Evolutionary conservation across 169 alveolate species (phyloP), one percentile per base, ranked within the genome.

Genomic region (Plasmodium knowlesi): DNA sequence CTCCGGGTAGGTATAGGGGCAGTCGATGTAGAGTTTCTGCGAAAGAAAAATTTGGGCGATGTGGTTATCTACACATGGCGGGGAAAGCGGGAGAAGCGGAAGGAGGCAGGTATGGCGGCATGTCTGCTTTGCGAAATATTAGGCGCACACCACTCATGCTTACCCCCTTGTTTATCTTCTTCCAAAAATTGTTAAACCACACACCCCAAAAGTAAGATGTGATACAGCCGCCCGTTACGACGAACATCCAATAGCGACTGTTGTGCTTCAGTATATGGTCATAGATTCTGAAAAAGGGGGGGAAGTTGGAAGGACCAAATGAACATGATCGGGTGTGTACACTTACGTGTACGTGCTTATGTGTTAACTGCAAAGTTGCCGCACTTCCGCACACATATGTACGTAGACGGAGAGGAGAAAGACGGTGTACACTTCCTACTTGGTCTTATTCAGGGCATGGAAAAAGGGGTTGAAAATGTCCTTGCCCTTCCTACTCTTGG

Each of bases 141-240:
- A 0, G 25, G 8, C 61, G 6, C 41, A 19, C 39, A 5, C 50
- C 5, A 14, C 16, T 83, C 19, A 1, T 83, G 1, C 74, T 32
- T 89, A 89, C 94, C 83, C 94, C 94, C 53, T 89, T 89, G 34
- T 89, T 89, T 79, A 89, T 81, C 37, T 37, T 67, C 83, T 89
- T 89, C 94, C 94, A 89, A 32, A 50, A 32, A 16, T 89, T 89
- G 41, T 89, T 89, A 39, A 89, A 89, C 94, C 94, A 89, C 2
- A 89, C 53, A 1, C 94, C 84, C 94, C 94, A 89, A 89, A 89
- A 89, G 70, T 89, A 89, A 39, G 94, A 89, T 19, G 94, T 89
- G 16, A 89, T 73, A 72, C 91, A 80, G n/a, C 94, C 94, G 3
- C 91, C 83, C 25, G 90, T 70, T 8, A 89, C 88, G 39, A 81